phyloP scores from a whole-genome alignment of 768 basidiomycete species.

The Phaeotremella fagi region DNA sequence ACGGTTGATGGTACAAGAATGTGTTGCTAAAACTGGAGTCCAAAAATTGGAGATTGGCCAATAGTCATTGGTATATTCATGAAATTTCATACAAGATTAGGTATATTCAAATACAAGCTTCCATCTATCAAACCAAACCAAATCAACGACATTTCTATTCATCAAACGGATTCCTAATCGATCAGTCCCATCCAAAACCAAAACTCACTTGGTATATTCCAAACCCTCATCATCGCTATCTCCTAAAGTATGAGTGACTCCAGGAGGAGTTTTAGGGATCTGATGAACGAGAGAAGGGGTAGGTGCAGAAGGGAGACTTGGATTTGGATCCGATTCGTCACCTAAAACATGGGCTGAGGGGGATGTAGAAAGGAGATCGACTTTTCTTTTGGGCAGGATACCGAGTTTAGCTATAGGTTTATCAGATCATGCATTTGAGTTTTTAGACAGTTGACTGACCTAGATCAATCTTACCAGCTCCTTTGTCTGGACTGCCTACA shows the following conservation, averaged over 20 bases:
- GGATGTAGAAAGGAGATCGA: conserved; percentile 43
- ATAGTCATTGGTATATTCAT: too few species aligned
- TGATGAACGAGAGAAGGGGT: conserved; percentile 19
- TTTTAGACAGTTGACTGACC: conserved; percentile 20
- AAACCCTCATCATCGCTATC: conserved; percentile 44
- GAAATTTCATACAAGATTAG: too few species aligned
- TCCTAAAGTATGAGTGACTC: conserved; percentile 19
- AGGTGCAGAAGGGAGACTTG: not conserved
- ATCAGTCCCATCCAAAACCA: too few species aligned
- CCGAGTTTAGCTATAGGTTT: conserved; percentile 43
- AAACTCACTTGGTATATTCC: conserved; percentile 45
- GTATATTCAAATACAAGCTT: too few species aligned
- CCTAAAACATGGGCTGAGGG: conserved; percentile 15
- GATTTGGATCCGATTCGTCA: conserved; percentile 2
- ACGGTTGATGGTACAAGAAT: conserved; percentile 46
- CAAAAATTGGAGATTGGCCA: too few species aligned
- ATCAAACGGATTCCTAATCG: conserved; percentile 42
- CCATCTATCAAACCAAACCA: too few species aligned
- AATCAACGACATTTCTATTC: conserved; percentile 7
- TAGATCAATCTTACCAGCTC: conserved; percentile 38
- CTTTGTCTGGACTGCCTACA: conserved; percentile 30
- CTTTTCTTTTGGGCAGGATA: conserved; percentile 46
- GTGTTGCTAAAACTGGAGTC: conserved; percentile 38
- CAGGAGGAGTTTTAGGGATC: conserved; percentile 41
- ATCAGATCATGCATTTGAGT: not conserved